Evolutionary conservation across 2,329 filamentous ascomycete genomes (phyloP).

Genomic region (Basipetospora chlamydospora): DNA sequence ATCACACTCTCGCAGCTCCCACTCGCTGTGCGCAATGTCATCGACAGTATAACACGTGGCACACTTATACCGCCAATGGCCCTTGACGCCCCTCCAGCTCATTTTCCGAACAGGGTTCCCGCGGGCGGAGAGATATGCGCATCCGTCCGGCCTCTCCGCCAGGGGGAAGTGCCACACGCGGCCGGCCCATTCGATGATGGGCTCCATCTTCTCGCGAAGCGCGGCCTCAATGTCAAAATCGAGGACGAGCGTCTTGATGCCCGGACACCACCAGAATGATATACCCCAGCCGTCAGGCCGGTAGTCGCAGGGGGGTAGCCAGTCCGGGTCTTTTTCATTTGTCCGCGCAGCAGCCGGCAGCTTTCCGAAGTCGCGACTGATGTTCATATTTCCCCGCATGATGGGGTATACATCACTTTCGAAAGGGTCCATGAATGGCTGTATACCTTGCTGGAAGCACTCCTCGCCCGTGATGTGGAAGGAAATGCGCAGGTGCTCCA

Average conservation of each 20-base stretch:
- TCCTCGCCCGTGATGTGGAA: background rate
- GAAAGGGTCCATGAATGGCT: too few relatives aligned
- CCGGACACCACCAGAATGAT: background rate
- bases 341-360: background rate
- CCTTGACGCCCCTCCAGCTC: background rate
- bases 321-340: background rate
- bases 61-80: too few relatives aligned
- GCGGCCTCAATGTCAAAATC: background rate
- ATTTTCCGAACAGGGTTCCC: background rate
- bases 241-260: background rate
- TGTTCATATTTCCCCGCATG: background rate
- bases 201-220: background rate
- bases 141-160: background rate
- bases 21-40: too few relatives aligned
- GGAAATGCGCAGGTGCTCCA: background rate
- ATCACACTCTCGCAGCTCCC: too few relatives aligned
- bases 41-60: too few relatives aligned
- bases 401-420: too few relatives aligned
- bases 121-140: background rate
- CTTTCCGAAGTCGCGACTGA: background rate
- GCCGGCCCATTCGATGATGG: background rate
- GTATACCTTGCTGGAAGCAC: too few relatives aligned
- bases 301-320: background rate
- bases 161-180: conserved; percentile 1
- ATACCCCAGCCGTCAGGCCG: background rate